phyloP scores from a whole-genome alignment of 352 stramenopile genomes.

The Phytophthora idaei region DNA sequence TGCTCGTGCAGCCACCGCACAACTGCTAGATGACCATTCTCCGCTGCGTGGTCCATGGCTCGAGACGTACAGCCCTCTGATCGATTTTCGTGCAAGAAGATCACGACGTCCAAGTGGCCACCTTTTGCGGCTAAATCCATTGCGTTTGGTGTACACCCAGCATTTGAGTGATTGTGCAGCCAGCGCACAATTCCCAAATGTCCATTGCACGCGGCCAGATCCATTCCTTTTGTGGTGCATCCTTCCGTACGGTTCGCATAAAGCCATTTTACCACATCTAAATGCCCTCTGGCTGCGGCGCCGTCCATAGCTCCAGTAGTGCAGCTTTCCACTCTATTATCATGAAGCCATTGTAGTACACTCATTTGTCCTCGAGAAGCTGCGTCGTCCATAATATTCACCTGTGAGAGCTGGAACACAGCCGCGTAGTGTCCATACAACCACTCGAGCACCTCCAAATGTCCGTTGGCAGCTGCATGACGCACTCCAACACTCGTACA shows the following conservation, averaged over 20 bases:
- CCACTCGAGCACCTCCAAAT: constrained; percentile 50
- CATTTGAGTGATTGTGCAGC: constrained; percentile 42
- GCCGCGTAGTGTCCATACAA: constrained; percentile 38
- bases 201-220: constrained; percentile 13
- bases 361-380: constrained; percentile 40
- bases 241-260: constrained; percentile 42
- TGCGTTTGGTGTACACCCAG: constrained; percentile 44
- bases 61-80: constrained; percentile 42
- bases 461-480: constrained; percentile 46
- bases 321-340: constrained; percentile 27
- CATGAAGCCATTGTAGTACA: constrained; percentile 45
- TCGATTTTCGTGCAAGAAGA: constrained; percentile 48
- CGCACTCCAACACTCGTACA: constrained; percentile 42
- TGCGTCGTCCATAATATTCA: constrained; percentile 45
- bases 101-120: constrained; percentile 37
- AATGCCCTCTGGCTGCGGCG: constrained; percentile 38
- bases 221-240: constrained; percentile 38
- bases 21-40: neutral
- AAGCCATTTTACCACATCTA: constrained; percentile 50
- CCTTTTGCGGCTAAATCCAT: constrained; percentile 50
- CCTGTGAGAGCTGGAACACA: constrained; percentile 29
- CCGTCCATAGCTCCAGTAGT: constrained; percentile 49
- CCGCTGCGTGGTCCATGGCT: constrained; percentile 55
- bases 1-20: neutral
- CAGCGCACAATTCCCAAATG: constrained; percentile 53